These are phyloP conservation scores for Dissophora ornata DNA, from an alignment of 192 early-diverging fungal genomes.

Conservation along the genomic window DNA sequence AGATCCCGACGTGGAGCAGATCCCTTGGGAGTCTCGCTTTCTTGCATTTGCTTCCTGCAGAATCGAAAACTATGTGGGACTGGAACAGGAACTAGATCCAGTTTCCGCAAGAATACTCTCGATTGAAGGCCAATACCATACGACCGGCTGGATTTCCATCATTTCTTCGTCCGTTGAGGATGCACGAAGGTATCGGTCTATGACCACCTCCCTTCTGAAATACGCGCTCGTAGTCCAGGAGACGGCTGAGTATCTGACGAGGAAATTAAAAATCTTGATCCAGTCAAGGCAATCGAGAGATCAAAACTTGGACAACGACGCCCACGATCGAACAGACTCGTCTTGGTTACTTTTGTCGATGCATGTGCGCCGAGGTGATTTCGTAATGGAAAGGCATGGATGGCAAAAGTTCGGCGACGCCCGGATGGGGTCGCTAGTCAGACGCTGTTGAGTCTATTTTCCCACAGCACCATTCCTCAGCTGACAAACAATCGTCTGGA, in stretches of 20 bases:
- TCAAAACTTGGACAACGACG: neutral
- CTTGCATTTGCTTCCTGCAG: conserved; percentile 24
- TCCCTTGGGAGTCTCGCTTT: conserved; percentile 29
- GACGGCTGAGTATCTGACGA: conserved; percentile 19
- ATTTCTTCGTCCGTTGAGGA: conserved; percentile 3
- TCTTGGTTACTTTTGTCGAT: conserved; percentile 31
- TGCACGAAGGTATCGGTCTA: conserved; percentile 13
- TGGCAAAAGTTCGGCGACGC: conserved; percentile 18
- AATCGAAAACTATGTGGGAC: conserved; percentile 36
- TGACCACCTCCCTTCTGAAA: conserved; percentile 5
- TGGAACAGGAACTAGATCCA: conserved; percentile 14
- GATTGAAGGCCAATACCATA: conserved; percentile 41
- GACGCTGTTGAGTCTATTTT: conserved; percentile 11
- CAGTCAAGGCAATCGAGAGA: neutral
- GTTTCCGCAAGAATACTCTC: conserved; percentile 10
- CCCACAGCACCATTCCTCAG: neutral
- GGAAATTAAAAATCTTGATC: neutral
- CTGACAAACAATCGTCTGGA: conserved; percentile 8
- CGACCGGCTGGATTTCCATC: conserved; percentile 27
- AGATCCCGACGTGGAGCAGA: conserved; percentile 2
- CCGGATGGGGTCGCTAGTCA: conserved; percentile 24
- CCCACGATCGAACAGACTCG: neutral
- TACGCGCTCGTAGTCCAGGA: conserved; percentile 21
- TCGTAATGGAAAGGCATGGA: conserved; percentile 33
- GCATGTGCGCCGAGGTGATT: conserved; percentile 38